Percentiles rank a stretch among this genome's conserved stretches.
Evolutionary conservation across 805 yeast species (phyloP).

Genomic region (Blastobotrys parvus): DNA sequence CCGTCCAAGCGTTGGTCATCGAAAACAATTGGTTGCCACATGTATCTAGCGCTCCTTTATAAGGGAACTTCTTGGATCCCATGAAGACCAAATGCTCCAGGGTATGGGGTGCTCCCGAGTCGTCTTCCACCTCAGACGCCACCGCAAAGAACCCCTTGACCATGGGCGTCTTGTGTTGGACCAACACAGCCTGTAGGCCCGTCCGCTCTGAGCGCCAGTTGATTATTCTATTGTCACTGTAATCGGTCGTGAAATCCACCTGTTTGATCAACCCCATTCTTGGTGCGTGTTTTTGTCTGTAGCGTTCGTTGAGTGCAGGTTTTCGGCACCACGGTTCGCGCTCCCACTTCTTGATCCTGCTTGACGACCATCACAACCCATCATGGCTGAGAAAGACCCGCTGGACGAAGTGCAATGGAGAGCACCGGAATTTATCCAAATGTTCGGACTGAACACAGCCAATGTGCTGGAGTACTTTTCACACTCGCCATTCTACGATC

Average conservation of each 20-base stretch:
- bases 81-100: constrained; percentile 88
- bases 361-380: not conserved
- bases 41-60: constrained; percentile 82
- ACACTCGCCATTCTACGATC: constrained; percentile 89
- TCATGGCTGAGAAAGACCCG: constrained; percentile 12
- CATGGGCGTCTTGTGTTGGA: constrained; percentile 75
- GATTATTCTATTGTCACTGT: constrained; percentile 2
- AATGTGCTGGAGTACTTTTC: constrained; percentile 91
- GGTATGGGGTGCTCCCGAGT: constrained; percentile 93
- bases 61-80: constrained; percentile 88
- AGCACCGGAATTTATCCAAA: constrained; percentile 94
- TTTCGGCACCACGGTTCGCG: too few relatives aligned
- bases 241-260: not conserved
- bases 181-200: constrained; percentile 70
- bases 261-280: not conserved
- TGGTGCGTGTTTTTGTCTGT: too few relatives aligned
- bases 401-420: constrained; percentile 95
- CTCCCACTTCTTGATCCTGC: too few relatives aligned
- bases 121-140: constrained; percentile 82
- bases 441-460: constrained; percentile 70
- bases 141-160: constrained; percentile 92
- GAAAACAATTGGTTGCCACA: constrained; percentile 80
- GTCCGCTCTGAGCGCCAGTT: constrained; percentile 77
- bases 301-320: too few relatives aligned
- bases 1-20: constrained; percentile 94